phyloP scores from a whole-genome alignment of 371 early-diverging fungal genomes.

The Phascolomyces articulosus region DNA sequence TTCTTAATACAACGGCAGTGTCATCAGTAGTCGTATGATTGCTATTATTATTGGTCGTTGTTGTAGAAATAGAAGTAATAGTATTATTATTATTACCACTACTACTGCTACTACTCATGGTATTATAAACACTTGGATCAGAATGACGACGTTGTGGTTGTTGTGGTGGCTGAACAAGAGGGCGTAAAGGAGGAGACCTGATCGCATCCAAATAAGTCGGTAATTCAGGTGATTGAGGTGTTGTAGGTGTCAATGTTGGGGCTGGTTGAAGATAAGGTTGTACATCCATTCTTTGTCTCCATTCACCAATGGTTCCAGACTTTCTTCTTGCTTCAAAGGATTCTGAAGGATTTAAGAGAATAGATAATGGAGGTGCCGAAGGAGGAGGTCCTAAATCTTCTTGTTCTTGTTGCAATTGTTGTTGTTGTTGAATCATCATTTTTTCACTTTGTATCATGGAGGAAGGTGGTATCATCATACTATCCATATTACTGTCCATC shows the following conservation, averaged over 20 bases:
- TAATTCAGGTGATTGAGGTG: constrained; percentile 6
- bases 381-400: not conserved
- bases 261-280: not conserved
- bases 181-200: not conserved
- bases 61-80: not conserved
- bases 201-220: constrained; percentile 10
- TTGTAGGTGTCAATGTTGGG: not conserved
- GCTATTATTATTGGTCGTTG: not conserved
- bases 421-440: not conserved
- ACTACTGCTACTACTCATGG: no score
- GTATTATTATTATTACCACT: no score
- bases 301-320: not conserved
- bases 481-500: not conserved
- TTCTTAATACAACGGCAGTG: no score
- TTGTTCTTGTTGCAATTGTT: not conserved
- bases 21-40: no score
- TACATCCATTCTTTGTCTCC: constrained; percentile 1
- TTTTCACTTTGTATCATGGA: not conserved
- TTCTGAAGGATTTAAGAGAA: not conserved
- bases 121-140: constrained; percentile 9
- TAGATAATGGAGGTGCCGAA: not conserved
- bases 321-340: not conserved
- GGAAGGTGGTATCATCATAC: no score
- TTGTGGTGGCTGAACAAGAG: not conserved
- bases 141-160: constrained; percentile 12